A percentile compares a stretch with the other conserved stretches of the same genome.
Evolutionary conservation across 2,329 filamentous ascomycete genomes (phyloP).

Genomic region (Verticillium albo-atrum): DNA sequence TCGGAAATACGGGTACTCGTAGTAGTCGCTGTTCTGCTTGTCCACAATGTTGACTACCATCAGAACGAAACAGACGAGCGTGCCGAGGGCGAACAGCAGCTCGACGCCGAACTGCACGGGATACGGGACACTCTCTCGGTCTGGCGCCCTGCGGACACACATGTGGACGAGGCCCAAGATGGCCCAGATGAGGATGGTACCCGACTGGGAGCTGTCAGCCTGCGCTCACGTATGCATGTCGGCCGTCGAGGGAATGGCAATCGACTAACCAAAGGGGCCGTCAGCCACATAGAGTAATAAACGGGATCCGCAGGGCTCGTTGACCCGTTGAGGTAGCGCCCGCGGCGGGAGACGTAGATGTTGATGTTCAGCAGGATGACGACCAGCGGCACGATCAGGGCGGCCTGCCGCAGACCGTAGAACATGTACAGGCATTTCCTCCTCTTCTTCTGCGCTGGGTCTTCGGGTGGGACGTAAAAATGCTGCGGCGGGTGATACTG

Average conservation of each 20-base stretch:
- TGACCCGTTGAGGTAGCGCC: constrained; percentile 10
- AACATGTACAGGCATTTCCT: constrained; percentile 29
- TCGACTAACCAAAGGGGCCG: constrained; percentile 6
- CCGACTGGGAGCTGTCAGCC: constrained; percentile 2
- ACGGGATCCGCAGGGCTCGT: constrained; percentile 10
- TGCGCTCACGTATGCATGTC: no score
- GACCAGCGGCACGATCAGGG: constrained; percentile 30
- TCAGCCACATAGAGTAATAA: constrained; percentile 11
- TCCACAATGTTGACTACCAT: constrained; percentile 11
- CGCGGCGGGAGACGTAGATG: constrained; percentile 12
- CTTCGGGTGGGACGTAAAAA: neutral
- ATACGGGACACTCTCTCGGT: constrained; percentile 8
- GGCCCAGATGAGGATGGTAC: constrained; percentile 9
- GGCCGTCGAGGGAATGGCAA: neutral
- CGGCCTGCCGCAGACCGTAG: constrained; percentile 26
- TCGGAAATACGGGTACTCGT: constrained; percentile 12
- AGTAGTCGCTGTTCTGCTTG: constrained; percentile 8
- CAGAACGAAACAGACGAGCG: constrained; percentile 11
- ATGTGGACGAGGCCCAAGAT: constrained; percentile 1
- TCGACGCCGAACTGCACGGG: constrained; percentile 14
- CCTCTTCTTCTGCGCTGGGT: constrained; percentile 9
- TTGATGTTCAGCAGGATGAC: constrained; percentile 12
- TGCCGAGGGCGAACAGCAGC: constrained; percentile 11
- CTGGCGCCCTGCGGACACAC: constrained; percentile 4
- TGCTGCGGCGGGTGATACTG: neutral